Percentiles rank a stretch among this genome's conserved stretches.
These are phyloP conservation scores for Fereydounia khargensis DNA, from an alignment of 1,284 basidiomycete genomes.

Conservation along the genomic window DNA sequence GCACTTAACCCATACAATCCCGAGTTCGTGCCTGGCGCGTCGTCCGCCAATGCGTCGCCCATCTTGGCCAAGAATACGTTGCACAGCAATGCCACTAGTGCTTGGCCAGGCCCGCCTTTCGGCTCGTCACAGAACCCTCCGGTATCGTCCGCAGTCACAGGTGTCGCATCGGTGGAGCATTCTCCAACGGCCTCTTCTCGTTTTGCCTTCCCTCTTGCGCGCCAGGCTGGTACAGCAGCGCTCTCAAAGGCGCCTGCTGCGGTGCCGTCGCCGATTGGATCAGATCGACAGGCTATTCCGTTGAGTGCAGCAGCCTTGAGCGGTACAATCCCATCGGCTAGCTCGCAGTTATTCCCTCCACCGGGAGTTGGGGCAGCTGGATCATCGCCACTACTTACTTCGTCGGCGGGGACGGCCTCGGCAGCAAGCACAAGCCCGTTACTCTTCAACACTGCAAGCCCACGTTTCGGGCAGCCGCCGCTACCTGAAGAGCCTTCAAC, in stretches of 20 bases:
- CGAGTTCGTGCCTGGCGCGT: conserved; percentile 35
- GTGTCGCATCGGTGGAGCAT: conserved; percentile 19
- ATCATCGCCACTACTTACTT: conserved; percentile 22
- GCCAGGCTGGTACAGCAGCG: conserved; percentile 7
- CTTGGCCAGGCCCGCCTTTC: not conserved
- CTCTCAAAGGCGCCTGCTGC: conserved; percentile 8
- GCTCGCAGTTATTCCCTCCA: conserved; percentile 13
- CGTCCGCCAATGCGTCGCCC: conserved; percentile 28
- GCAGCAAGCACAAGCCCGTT: not conserved
- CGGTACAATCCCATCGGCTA: conserved; percentile 11
- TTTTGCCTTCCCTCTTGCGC: conserved; percentile 33
- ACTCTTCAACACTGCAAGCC: conserved; percentile 12
- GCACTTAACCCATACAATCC: conserved; percentile 38
- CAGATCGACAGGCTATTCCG: not conserved
- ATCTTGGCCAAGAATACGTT: conserved; percentile 14
- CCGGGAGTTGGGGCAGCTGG: conserved; percentile 9
- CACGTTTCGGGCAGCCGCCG: conserved; percentile 11
- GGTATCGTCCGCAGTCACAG: conserved; percentile 12
- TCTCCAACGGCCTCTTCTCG: conserved; percentile 30
- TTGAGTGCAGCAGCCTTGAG: conserved; percentile 7
- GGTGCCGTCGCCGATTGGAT: conserved; percentile 5
- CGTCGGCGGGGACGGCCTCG: conserved; percentile 2
- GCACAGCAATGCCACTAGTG: not conserved
- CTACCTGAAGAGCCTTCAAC: conserved; percentile 1
- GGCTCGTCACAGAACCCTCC: conserved; percentile 3